phyloP scores from a whole-genome alignment of 805 yeast species.

The Sugiyamaella americana region DNA sequence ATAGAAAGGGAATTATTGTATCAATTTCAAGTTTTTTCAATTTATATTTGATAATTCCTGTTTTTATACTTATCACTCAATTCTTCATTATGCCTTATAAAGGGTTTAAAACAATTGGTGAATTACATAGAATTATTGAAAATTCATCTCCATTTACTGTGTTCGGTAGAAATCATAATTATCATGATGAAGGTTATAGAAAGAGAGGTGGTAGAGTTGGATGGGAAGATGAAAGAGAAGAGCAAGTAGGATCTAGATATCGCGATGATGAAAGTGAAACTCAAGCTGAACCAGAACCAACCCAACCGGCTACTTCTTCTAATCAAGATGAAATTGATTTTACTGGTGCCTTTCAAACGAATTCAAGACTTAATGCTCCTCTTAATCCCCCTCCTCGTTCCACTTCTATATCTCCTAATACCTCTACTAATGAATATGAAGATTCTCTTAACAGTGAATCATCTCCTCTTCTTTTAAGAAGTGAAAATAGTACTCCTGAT shows the following conservation, averaged over 20 bases:
- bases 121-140: conserved; percentile 30
- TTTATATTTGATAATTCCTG: conserved; percentile 64
- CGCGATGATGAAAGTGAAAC: too few relatives aligned
- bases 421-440: background rate
- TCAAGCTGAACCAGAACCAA: background rate
- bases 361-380: background rate
- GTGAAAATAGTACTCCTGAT: background rate
- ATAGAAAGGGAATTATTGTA: conserved; percentile 35
- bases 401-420: background rate
- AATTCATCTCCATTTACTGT: conserved; percentile 2
- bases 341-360: conserved; percentile 5
- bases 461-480: background rate
- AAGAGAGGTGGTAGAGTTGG: background rate
- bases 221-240: too few relatives aligned
- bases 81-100: conserved; percentile 67
- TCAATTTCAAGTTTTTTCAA: conserved; percentile 48
- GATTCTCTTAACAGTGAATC: background rate
- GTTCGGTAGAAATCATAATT: background rate
- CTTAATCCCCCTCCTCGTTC: background rate
- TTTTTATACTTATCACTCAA: conserved; percentile 70
- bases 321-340: conserved; percentile 6
- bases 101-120: conserved; percentile 57
- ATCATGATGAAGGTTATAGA: background rate
- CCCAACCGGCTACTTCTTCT: background rate
- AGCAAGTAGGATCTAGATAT: background rate